Evolutionary conservation across 2,329 filamentous ascomycete genomes (phyloP).

Genomic region (Chaetomiaceae sp.): DNA sequence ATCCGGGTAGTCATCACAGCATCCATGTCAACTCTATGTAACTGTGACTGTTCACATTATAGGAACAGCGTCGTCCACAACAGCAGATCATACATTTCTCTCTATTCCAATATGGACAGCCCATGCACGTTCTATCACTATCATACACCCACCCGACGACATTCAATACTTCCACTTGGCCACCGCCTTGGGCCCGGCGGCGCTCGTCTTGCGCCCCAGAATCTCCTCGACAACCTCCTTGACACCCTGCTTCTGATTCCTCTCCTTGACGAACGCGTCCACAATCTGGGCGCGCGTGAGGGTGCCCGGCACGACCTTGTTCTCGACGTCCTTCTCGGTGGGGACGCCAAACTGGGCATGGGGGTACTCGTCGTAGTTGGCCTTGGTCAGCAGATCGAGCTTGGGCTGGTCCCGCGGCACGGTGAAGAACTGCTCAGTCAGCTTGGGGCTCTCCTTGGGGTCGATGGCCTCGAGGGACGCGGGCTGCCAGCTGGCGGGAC

Average conservation of each 20-base stretch:
- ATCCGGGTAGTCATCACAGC: too few relatives aligned
- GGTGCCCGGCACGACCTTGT: conserved; percentile 37
- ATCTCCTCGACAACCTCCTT: conserved; percentile 65
- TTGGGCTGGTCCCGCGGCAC: conserved; percentile 39
- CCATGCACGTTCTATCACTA: neutral
- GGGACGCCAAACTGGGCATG: conserved; percentile 67
- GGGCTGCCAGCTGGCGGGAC: conserved; percentile 69
- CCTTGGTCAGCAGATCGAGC: conserved; percentile 57
- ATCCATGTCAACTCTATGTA: too few relatives aligned
- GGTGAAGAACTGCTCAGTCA: conserved; percentile 66
- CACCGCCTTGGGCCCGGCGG: neutral
- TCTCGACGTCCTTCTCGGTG: conserved; percentile 57
- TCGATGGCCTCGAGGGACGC: conserved; percentile 64
- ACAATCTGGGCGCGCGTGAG: conserved; percentile 55
- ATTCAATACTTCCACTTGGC: conserved; percentile 17
- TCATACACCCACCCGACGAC: conserved; percentile 9
- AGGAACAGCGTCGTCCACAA: too few relatives aligned
- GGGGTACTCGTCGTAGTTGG: conserved; percentile 70
- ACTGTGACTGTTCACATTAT: too few relatives aligned
- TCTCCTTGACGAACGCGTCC: conserved; percentile 54
- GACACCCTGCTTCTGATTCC: conserved; percentile 64
- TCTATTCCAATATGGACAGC: neutral
- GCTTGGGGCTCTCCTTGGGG: conserved; percentile 36
- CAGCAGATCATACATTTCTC: conserved; percentile 1
- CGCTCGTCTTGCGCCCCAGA: conserved; percentile 58